Base-by-base conservation (phyloP, 139 green algal genomes). In the Chlamydomonas eustigma region DNA sequence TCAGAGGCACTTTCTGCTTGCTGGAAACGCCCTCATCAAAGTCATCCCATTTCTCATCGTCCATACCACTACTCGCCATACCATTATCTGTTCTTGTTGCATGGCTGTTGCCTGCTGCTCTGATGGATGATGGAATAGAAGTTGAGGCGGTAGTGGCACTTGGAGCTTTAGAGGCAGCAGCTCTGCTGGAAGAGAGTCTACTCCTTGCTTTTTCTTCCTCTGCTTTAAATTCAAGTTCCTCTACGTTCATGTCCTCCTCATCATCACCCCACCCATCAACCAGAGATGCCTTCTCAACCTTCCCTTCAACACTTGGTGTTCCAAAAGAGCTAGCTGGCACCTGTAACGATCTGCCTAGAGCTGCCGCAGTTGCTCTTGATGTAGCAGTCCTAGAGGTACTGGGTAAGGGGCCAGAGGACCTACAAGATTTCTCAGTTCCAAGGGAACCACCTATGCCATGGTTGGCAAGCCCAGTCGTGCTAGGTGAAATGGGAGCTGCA, bases 201-300 rank as follows among this genome's bases (percentile, higher is more conserved):
- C 44, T 58, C 44, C 44, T 58, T 12, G 44, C 44, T 18, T 58
- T 58, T 12, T 12, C 44, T 18, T 58, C 44, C 44, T 28, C 44
- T 18, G 18, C 12, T 18, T 58, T 18, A 12, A 28, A 12, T 18
- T 58, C 18, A 22, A 28, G 8, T 70, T 6, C 33, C 32, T 38
- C 22, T 4, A 35, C 68, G 2, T 75, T 18, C 4, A 63, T 4
- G 2, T 32, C 34, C 4, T 75, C 71, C 5, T 76, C 71, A 8
- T 67, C 12, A 68, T 76, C 44, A 37, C 44, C 71, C 71, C 71
- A 76, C 24, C 71, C 71, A 52, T 78, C 73, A 39, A 25, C 24
- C 6, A 34, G 6, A 33, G 4, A 22, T 64, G 58, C 58, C 25
- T 70, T 35, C 5, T 73, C 66, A 50, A 51, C 66, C 33, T 22